phyloP scores from a whole-genome alignment of 1,284 basidiomycete species.

The Marasmius oreades region DNA sequence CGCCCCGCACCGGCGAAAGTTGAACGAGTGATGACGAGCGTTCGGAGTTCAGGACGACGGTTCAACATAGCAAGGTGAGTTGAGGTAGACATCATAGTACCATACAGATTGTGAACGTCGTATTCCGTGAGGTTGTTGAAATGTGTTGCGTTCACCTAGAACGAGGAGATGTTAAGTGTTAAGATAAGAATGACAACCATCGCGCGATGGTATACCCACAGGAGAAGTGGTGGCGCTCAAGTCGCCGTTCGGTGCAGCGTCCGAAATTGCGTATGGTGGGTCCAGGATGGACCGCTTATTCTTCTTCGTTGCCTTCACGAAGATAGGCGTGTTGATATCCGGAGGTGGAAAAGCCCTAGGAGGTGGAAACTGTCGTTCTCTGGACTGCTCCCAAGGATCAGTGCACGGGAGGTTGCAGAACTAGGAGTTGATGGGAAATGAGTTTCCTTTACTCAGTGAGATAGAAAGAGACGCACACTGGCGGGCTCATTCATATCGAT shows the following conservation, averaged over 20 bases:
- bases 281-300: slow-evolving; percentile 38
- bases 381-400: slow-evolving; percentile 54
- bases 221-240: slow-evolving; percentile 54
- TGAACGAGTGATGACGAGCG: slow-evolving; percentile 69
- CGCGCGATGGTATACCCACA: slow-evolving; percentile 28
- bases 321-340: slow-evolving; percentile 49
- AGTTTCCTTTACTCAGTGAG: not conserved
- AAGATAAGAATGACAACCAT: not conserved
- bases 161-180: not conserved
- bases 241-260: slow-evolving; percentile 39
- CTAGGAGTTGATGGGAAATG: slow-evolving; percentile 25
- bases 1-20: slow-evolving; percentile 67
- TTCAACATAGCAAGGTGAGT: slow-evolving; percentile 61
- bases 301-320: slow-evolving; percentile 27
- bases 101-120: slow-evolving; percentile 67
- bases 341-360: slow-evolving; percentile 46
- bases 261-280: slow-evolving; percentile 58
- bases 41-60: slow-evolving; percentile 55
- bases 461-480: slow-evolving; percentile 35
- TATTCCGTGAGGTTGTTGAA: slow-evolving; percentile 64
- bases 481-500: slow-evolving; percentile 75
- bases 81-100: slow-evolving; percentile 65
- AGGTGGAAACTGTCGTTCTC: slow-evolving; percentile 48
- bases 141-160: slow-evolving; percentile 52
- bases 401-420: slow-evolving; percentile 59